Conservation (phyloP, 2,329 filamentous ascomycete genomes). For the Fusarium vanettenii region DNA sequence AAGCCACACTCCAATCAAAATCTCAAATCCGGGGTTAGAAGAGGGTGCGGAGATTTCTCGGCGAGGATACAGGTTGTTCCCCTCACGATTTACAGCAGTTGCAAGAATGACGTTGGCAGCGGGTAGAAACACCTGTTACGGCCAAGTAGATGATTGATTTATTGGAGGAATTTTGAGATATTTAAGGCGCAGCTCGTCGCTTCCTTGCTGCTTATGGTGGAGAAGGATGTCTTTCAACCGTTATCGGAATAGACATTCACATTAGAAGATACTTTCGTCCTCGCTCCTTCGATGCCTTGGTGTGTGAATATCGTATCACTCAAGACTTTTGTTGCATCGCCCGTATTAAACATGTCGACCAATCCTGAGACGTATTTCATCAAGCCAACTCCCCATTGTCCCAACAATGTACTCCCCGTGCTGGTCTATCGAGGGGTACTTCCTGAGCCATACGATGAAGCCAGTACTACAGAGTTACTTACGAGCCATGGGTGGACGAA, state of each 20-base stretch:
- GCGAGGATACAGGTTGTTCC: not conserved
- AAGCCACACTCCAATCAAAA: not conserved
- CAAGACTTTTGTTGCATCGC: not conserved
- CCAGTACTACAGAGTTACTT: not conserved
- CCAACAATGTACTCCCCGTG: conserved; percentile 9
- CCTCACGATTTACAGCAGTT: not conserved
- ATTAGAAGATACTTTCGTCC: not conserved
- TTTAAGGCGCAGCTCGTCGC: not conserved
- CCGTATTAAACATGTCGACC: not conserved
- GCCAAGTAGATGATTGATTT: not conserved
- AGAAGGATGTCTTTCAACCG: not conserved
- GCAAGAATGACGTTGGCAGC: not conserved
- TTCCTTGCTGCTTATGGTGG: not conserved
- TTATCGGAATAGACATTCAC: not conserved
- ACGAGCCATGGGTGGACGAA: conserved; percentile 9
- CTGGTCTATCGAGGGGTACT: conserved; percentile 12
- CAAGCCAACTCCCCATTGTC: not conserved
- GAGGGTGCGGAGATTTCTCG: not conserved
- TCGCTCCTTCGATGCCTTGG: not conserved
- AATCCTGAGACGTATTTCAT: conserved; percentile 1
- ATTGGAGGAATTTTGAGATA: not conserved
- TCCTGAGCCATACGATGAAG: conserved; percentile 1
- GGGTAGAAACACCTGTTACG: not conserved
- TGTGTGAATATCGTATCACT: not conserved
- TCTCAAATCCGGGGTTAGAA: not conserved